Percentiles rank a stretch among this genome's conserved stretches.
These are phyloP conservation scores for Rosa chinensis DNA, from an alignment of 306 rosid species.

Conservation along the genomic window DNA sequence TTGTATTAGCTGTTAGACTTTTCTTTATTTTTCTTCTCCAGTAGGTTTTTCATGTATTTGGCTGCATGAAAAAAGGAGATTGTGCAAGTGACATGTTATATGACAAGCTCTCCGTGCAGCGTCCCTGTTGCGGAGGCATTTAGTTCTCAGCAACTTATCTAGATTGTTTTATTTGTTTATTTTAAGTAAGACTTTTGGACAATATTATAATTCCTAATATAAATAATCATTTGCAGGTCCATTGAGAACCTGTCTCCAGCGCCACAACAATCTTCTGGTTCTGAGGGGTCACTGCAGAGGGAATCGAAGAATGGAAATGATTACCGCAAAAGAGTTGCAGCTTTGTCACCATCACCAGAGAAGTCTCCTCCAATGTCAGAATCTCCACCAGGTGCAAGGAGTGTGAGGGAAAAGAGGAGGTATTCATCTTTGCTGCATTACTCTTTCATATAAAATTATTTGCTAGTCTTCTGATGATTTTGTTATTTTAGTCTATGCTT, in stretches of 20 bases:
- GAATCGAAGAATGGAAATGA: constrained; percentile 36
- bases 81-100: background rate
- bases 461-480: constrained; percentile 5
- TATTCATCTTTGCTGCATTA: constrained; percentile 25
- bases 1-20: background rate
- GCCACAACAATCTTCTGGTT: constrained; percentile 39
- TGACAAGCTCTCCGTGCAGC: background rate
- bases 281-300: constrained; percentile 35
- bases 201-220: background rate
- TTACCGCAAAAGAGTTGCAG: constrained; percentile 32
- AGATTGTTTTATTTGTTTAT: background rate
- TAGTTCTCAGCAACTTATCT: background rate
- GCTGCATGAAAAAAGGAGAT: background rate
- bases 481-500: constrained; percentile 3
- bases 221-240: constrained; percentile 35
- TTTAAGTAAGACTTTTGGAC: background rate
- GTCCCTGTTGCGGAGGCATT: background rate
- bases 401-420: constrained; percentile 56
- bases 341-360: constrained; percentile 36
- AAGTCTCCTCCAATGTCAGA: constrained; percentile 44
- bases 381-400: constrained; percentile 50
- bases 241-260: constrained; percentile 37
- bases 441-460: background rate
- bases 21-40: background rate
- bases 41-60: background rate